A percentile compares a stretch with the other conserved stretches of the same genome.
Conservation (phyloP, 1,139 yeast genomes). For the Sugiyamaella japonica region DNA sequence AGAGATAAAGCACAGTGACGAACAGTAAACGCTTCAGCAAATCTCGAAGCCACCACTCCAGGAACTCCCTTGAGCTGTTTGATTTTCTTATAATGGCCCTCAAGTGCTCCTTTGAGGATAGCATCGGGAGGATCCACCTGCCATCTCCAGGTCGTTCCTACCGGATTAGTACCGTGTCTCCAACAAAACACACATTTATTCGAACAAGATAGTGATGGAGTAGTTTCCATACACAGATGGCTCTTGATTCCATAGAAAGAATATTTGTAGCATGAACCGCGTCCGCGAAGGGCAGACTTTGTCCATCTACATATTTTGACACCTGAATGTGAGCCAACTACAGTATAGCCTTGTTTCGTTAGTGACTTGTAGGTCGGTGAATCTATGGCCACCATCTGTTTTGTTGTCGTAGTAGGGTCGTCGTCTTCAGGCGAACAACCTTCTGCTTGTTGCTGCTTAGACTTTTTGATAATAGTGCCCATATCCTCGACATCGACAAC, state of each 20-base stretch:
- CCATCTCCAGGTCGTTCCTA: conserved; percentile 97
- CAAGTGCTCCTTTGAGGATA: conserved; percentile 79
- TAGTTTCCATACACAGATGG: conserved; percentile 93
- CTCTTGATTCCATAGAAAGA: conserved; percentile 89
- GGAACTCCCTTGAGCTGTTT: conserved; percentile 96
- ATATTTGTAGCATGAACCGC: conserved; percentile 92
- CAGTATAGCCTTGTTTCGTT: conserved; percentile 90
- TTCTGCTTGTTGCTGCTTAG: conserved; percentile 25
- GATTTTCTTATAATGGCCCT: conserved; percentile 86
- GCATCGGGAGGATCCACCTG: conserved; percentile 86
- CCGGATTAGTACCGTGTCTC: conserved; percentile 98
- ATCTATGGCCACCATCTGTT: conserved; percentile 86
- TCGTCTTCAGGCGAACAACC: conserved; percentile 22
- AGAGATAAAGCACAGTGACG: conserved; percentile 88
- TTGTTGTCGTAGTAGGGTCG: conserved; percentile 45
- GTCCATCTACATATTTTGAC: conserved; percentile 97
- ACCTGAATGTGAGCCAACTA: conserved; percentile 94
- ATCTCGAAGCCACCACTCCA: conserved; percentile 85
- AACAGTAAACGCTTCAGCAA: conserved; percentile 85
- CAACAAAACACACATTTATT: conserved; percentile 96
- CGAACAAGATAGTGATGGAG: conserved; percentile 91
- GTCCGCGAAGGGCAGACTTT: conserved; percentile 86
- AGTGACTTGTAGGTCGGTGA: conserved; percentile 87
- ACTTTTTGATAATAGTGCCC: conserved; percentile 58
- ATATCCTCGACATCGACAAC: conserved; percentile 85